Percentiles rank a stretch among this genome's conserved stretches.
phyloP scores from a whole-genome alignment of 1,284 basidiomycete genomes.

The Irpex sp. region DNA sequence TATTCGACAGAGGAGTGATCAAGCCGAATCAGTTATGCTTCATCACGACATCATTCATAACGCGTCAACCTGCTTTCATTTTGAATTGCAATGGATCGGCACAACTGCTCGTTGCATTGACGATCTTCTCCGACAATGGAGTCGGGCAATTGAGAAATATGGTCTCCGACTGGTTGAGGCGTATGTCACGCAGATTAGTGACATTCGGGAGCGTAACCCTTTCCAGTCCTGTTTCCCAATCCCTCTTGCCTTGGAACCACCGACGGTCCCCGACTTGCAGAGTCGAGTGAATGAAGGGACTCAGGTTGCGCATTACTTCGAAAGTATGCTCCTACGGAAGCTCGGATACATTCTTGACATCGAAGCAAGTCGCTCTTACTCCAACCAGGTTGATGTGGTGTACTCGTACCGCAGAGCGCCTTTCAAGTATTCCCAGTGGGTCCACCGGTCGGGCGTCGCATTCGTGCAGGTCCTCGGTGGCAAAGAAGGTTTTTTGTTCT shows the following conservation, averaged over 20 bases:
- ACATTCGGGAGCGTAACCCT: conserved; percentile 77
- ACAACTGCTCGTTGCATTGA: conserved; percentile 96
- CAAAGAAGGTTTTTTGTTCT: conserved; percentile 76
- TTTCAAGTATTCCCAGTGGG: conserved; percentile 84
- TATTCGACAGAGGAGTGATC: conserved; percentile 65
- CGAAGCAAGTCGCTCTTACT: conserved; percentile 75
- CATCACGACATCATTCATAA: conserved; percentile 95
- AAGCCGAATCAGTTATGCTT: conserved; percentile 83
- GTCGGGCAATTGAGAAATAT: conserved; percentile 82
- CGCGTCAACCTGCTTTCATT: conserved; percentile 82
- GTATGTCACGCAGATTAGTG: conserved; percentile 84
- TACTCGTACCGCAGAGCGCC: conserved; percentile 84
- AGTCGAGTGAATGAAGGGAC: conserved; percentile 64
- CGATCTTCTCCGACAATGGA: conserved; percentile 84
- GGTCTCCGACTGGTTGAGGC: conserved; percentile 93
- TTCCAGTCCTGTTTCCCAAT: conserved; percentile 89
- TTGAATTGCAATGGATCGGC: conserved; percentile 97
- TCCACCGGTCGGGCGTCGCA: conserved; percentile 83
- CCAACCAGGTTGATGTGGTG: conserved; percentile 76
- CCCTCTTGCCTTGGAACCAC: conserved; percentile 69
- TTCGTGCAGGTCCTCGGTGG: conserved; percentile 86
- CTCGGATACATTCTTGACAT: conserved; percentile 88
- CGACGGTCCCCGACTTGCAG: conserved; percentile 66
- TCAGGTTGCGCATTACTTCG: conserved; percentile 64
- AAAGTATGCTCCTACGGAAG: conserved; percentile 72